Base-by-base conservation (phyloP, 139 green algal species). In the Closterium sp. region DNA sequence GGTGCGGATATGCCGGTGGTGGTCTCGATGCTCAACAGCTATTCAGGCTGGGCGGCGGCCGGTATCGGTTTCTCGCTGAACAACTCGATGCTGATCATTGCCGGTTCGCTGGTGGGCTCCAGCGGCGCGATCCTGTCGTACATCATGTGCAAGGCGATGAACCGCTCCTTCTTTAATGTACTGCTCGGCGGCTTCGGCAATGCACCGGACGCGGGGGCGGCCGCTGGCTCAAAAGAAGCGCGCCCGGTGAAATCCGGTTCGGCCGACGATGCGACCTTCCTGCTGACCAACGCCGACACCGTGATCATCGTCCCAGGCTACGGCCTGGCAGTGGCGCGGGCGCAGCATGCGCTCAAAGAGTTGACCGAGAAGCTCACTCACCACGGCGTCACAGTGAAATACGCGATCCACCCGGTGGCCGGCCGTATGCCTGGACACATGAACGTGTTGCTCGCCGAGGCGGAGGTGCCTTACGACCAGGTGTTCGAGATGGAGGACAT, bases 391-490 rank as follows among this genome's bases (percentile, higher is more conserved):
- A 33, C 88, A 66, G 92, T 95, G 6, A 64, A n/a, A 89, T 98
- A 97, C 93, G 97, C 95, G 89, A 97, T 98, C 88, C 97, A 98
- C 91, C 97, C 97, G 3, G 97, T 98, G 36, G 97, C 97, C 0
- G 97, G 97, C 9, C 95, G 97, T 90, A 97, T 98, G 97, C 97
- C 97, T 2, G 97, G 97, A n/a, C 97, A 98, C 95, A 96, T 98
- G 66, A 98, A 98, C 94, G 97, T 98, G 93, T 97, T 98, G 94
- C 95, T 98, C 81, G 97, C 97, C 0, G 97, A 98, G 95, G 97
- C 97, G 16, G 96, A 96, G 5, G 96, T 98, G 90, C 94, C 95
- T 0, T 97, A 97, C 85, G 96, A 97, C 87, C 92, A 95, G 16
- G 94, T 96, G 33, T 92, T 94, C 25, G 93, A 94, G 81, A 96